Conservation (phyloP, 306 rosid genomes). For the Arachis hypogaea region DNA sequence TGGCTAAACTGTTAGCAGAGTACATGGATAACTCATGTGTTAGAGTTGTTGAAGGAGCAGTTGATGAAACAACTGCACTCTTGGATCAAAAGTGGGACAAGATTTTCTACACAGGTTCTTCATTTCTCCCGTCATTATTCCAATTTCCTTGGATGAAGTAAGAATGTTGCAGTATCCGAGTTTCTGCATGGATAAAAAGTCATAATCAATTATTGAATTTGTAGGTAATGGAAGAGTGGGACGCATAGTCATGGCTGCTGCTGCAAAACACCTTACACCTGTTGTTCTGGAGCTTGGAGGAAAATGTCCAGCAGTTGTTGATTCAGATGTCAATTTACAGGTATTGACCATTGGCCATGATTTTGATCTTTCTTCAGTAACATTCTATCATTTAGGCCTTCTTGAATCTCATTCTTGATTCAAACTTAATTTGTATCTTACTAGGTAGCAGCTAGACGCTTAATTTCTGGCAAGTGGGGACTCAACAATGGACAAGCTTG, state of each 20-base stretch:
- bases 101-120: conserved; percentile 85
- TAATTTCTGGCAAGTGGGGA: conserved; percentile 91
- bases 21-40: conserved; percentile 74
- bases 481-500: conserved; percentile 94
- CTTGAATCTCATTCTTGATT: conserved; percentile 30
- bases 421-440: conserved; percentile 24
- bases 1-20: conserved; percentile 62
- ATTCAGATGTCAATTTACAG: conserved; percentile 62
- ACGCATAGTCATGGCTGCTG: conserved; percentile 89
- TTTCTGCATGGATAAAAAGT: background rate
- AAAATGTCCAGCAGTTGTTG: conserved; percentile 89
- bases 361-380: conserved; percentile 1
- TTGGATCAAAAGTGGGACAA: conserved; percentile 97
- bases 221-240: conserved; percentile 82
- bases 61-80: conserved; percentile 73
- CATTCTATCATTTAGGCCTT: conserved; percentile 8
- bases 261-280: conserved; percentile 97
- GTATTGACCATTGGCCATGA: conserved; percentile 39
- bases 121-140: conserved; percentile 21
- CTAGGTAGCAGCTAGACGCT: conserved; percentile 76
- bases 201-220: conserved; percentile 17
- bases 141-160: conserved; percentile 28
- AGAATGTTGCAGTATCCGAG: background rate
- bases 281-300: conserved; percentile 97
- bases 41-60: conserved; percentile 88